phyloP scores from a whole-genome alignment of 1,284 basidiomycete species.

The Tremellales sp. region DNA sequence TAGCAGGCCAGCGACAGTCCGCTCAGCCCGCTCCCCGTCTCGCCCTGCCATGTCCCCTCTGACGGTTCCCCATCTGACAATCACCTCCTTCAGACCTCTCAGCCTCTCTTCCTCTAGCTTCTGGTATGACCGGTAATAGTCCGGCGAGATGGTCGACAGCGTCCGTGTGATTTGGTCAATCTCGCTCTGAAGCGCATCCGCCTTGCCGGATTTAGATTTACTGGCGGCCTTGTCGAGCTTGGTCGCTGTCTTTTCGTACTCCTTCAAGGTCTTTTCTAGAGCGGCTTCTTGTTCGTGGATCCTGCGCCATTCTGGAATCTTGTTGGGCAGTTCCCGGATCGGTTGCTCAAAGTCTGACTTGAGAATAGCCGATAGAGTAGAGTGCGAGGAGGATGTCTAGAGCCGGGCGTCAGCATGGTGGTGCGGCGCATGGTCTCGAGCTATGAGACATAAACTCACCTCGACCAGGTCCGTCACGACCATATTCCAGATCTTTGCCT shows the following conservation, averaged over 20 bases:
- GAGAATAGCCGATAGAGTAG: constrained; percentile 32
- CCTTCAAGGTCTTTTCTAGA: constrained; percentile 45
- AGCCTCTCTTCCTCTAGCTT: constrained; percentile 42
- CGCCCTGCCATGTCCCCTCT: constrained; percentile 40
- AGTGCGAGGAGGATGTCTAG: constrained; percentile 41
- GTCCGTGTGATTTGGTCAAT: constrained; percentile 33
- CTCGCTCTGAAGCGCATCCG: constrained; percentile 32
- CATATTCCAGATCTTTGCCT: constrained; percentile 39
- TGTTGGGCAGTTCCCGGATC: constrained; percentile 38
- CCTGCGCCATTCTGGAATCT: constrained; percentile 38
- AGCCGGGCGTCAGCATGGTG: background rate
- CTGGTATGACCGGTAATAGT: constrained; percentile 45
- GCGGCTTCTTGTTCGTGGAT: constrained; percentile 40
- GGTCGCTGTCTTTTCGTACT: constrained; percentile 39
- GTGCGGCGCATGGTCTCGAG: background rate
- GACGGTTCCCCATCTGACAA: constrained; percentile 46
- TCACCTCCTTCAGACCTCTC: constrained; percentile 42
- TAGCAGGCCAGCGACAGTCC: constrained; percentile 34
- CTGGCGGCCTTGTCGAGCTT: constrained; percentile 44
- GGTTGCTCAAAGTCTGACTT: constrained; percentile 41
- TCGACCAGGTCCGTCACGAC: constrained; percentile 42
- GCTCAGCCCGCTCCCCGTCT: constrained; percentile 41
- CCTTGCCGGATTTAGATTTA: constrained; percentile 42
- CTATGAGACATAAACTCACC: too few relatives aligned
- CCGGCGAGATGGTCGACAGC: constrained; percentile 35